Evolutionary conservation across 2,329 filamentous ascomycete genomes (phyloP).

Genomic region (Penicillium sumatraense): DNA sequence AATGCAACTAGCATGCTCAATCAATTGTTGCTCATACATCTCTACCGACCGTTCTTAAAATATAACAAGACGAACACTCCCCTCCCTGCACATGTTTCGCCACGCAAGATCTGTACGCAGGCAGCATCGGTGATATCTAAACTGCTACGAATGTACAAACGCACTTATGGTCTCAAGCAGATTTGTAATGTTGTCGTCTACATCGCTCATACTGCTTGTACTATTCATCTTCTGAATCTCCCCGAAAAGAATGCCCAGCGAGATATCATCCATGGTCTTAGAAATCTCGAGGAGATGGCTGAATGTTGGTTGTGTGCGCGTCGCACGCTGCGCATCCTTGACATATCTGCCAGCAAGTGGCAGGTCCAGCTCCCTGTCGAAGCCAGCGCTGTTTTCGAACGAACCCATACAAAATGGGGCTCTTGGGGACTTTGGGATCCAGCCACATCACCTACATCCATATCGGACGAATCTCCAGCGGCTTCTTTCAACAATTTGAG

Average conservation of each 20-base stretch:
- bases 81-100: slow-evolving; percentile 83
- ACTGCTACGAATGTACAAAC: slow-evolving; percentile 91
- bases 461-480: slow-evolving; percentile 31
- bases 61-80: slow-evolving; percentile 82
- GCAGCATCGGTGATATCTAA: slow-evolving; percentile 91
- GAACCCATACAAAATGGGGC: slow-evolving; percentile 80
- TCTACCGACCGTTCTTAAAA: slow-evolving; percentile 93
- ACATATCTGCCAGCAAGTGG: slow-evolving; percentile 86
- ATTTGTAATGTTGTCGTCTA: slow-evolving; percentile 98
- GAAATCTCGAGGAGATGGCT: slow-evolving; percentile 91
- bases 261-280: slow-evolving; percentile 88
- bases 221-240: slow-evolving; percentile 89
- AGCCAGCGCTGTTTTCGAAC: slow-evolving; percentile 73
- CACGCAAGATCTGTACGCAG: slow-evolving; percentile 86
- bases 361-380: slow-evolving; percentile 84
- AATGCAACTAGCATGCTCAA: slow-evolving; percentile 81
- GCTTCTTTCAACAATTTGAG: slow-evolving; percentile 17
- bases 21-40: slow-evolving; percentile 90
- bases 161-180: slow-evolving; percentile 85
- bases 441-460: slow-evolving; percentile 35
- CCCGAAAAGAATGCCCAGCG: slow-evolving; percentile 88
- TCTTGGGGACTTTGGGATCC: slow-evolving; percentile 60
- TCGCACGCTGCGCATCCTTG: slow-evolving; percentile 82
- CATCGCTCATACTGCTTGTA: slow-evolving; percentile 91
- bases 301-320: slow-evolving; percentile 92